Conservation (phyloP, 768 basidiomycete species). For the Candolleomyces efflorescens region DNA sequence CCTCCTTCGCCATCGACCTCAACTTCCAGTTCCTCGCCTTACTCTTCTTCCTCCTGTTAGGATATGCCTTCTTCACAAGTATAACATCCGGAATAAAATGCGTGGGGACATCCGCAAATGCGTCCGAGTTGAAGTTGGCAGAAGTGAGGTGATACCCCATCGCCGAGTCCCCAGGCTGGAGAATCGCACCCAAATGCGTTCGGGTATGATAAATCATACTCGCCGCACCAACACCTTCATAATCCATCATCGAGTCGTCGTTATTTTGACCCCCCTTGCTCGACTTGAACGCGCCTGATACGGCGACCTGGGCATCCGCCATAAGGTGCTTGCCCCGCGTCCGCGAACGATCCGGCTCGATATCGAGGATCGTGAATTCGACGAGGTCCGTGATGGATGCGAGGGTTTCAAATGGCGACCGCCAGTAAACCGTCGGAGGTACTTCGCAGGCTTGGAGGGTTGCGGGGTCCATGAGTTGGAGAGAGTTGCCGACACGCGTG, state of each 20-base stretch:
- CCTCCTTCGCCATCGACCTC: slow-evolving; percentile 89
- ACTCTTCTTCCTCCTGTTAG: slow-evolving; percentile 88
- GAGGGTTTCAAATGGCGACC: slow-evolving; percentile 82
- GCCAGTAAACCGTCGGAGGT: slow-evolving; percentile 79
- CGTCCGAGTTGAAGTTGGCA: slow-evolving; percentile 90
- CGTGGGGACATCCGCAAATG: slow-evolving; percentile 63
- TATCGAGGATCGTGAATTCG: slow-evolving; percentile 93
- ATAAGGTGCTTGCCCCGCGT: slow-evolving; percentile 76
- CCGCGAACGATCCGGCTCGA: slow-evolving; percentile 69
- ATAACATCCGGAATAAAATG: slow-evolving; percentile 86
- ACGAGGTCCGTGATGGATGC: slow-evolving; percentile 81
- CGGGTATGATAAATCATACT: slow-evolving; percentile 93
- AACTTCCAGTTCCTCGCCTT: slow-evolving; percentile 83
- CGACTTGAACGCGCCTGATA: slow-evolving; percentile 75
- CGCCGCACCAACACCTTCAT: slow-evolving; percentile 50
- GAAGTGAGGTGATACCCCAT: slow-evolving; percentile 88
- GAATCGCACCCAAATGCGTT: slow-evolving; percentile 86
- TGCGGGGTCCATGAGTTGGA: slow-evolving; percentile 87
- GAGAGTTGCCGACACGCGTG: slow-evolving; percentile 84
- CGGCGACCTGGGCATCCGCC: slow-evolving; percentile 80
- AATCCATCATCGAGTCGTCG: slow-evolving; percentile 53
- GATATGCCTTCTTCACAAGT: slow-evolving; percentile 93
- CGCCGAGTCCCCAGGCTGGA: slow-evolving; percentile 93
- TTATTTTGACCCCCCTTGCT: slow-evolving; percentile 30
- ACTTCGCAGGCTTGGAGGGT: slow-evolving; percentile 85